These are phyloP conservation scores for Francoa sonchifolia DNA, from an alignment of 441 rosid genomes.

Conservation along the genomic window DNA sequence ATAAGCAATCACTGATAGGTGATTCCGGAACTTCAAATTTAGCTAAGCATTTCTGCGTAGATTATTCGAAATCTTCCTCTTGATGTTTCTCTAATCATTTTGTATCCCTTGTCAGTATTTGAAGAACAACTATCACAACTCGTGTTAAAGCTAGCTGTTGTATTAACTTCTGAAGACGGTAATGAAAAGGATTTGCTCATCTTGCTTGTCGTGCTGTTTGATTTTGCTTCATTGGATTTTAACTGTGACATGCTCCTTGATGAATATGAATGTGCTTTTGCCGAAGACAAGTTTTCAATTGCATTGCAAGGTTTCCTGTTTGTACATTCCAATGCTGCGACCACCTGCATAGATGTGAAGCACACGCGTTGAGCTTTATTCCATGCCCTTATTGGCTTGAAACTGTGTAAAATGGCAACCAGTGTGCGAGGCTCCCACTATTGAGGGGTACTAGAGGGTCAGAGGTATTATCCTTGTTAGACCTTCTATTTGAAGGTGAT, in stretches of 20 bases:
- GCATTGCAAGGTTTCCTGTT: conserved; percentile 9
- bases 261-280: conserved; percentile 7
- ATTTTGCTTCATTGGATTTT: conserved; percentile 7
- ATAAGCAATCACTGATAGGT: too few relatives aligned
- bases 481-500: not conserved
- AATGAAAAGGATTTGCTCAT: conserved; percentile 9
- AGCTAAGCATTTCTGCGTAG: conserved; percentile 21
- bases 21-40: too few relatives aligned
- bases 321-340: conserved; percentile 20
- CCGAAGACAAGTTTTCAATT: conserved; percentile 13
- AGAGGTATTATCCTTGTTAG: not conserved
- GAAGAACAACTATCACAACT: conserved; percentile 12
- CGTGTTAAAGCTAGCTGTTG: conserved; percentile 4
- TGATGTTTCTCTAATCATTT: not conserved
- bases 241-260: not conserved
- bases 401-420: not conserved
- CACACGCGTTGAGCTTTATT: not conserved
- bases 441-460: too few relatives aligned
- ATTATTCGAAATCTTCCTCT: conserved; percentile 1
- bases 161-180: conserved; percentile 5
- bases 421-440: not conserved
- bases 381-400: not conserved
- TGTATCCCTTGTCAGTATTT: conserved; percentile 9
- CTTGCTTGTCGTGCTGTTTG: not conserved
- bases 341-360: conserved; percentile 14